Conservation (phyloP, 1,284 basidiomycete species). For the Leccinum solheimii region DNA sequence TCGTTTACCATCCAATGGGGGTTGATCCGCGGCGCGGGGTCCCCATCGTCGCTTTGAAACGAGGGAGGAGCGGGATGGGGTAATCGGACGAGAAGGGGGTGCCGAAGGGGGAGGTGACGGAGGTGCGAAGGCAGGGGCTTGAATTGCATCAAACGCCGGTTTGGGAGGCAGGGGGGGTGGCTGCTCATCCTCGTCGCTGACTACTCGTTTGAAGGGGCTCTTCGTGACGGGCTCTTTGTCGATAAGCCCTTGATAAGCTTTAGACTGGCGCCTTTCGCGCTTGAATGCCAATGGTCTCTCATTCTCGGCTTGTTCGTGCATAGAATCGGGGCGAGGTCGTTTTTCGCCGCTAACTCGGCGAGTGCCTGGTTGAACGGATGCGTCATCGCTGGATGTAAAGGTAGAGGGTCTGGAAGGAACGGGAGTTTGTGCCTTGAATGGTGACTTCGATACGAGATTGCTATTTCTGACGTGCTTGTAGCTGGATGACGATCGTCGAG, state of each 20-base stretch:
- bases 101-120: slow-evolving; percentile 32
- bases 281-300: slow-evolving; percentile 69
- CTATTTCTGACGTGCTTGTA: slow-evolving; percentile 82
- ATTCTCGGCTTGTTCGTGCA: slow-evolving; percentile 68
- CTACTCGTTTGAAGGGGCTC: slow-evolving; percentile 72
- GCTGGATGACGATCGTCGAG: slow-evolving; percentile 76
- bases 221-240: slow-evolving; percentile 80
- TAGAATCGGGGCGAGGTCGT: slow-evolving; percentile 63
- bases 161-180: slow-evolving; percentile 34
- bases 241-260: slow-evolving; percentile 70
- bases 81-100: slow-evolving; percentile 37
- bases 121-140: slow-evolving; percentile 16
- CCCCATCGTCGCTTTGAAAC: slow-evolving; percentile 67
- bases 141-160: background rate
- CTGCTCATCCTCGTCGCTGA: slow-evolving; percentile 22
- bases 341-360: slow-evolving; percentile 74
- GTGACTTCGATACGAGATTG: slow-evolving; percentile 85
- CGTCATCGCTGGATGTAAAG: slow-evolving; percentile 11
- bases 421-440: slow-evolving; percentile 74
- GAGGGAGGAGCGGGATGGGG: slow-evolving; percentile 70
- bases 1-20: slow-evolving; percentile 44
- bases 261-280: slow-evolving; percentile 75
- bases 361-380: slow-evolving; percentile 31
- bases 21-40: slow-evolving; percentile 61
- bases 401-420: slow-evolving; percentile 46